Conservation (phyloP, 768 basidiomycete species). For the Favolaschia claudopus region DNA sequence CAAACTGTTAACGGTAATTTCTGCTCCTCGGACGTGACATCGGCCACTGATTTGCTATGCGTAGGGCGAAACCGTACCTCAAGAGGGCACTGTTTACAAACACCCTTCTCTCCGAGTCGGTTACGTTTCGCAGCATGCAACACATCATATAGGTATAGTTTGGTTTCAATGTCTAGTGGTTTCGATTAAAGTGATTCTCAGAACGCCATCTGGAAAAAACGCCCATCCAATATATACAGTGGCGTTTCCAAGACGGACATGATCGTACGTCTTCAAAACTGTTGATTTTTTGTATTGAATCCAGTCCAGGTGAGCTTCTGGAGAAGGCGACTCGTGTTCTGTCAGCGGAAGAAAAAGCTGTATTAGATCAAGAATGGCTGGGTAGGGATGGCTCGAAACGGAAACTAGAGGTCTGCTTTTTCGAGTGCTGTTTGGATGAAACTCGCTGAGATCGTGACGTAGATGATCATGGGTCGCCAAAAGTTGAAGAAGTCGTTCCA, state of each 20-base stretch:
- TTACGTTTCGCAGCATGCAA: slow-evolving; percentile 98
- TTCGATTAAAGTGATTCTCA: slow-evolving; percentile 37
- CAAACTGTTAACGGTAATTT: slow-evolving; percentile 85
- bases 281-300: slow-evolving; percentile 10
- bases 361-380: slow-evolving; percentile 86
- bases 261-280: slow-evolving; percentile 69
- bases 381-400: slow-evolving; percentile 91
- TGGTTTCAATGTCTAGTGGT: slow-evolving; percentile 24
- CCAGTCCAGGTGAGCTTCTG: slow-evolving; percentile 74
- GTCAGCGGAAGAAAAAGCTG: slow-evolving; percentile 81
- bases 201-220: slow-evolving; percentile 96
- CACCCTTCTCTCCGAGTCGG: slow-evolving; percentile 94
- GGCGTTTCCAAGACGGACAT: slow-evolving; percentile 98
- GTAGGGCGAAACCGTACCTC: slow-evolving; percentile 90
- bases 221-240: slow-evolving; percentile 95
- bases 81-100: slow-evolving; percentile 92
- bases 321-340: slow-evolving; percentile 93
- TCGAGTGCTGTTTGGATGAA: slow-evolving; percentile 7
- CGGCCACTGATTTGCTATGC: slow-evolving; percentile 13
- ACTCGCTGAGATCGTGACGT: slow-evolving; percentile 3
- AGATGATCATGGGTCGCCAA: slow-evolving; percentile 93
- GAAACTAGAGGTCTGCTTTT: slow-evolving; percentile 78
- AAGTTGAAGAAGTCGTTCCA: slow-evolving; percentile 96
- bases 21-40: not conserved
- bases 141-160: slow-evolving; percentile 85